Conservation (phyloP, 495 filamentous ascomycete species). For the Xylaria acuta region DNA sequence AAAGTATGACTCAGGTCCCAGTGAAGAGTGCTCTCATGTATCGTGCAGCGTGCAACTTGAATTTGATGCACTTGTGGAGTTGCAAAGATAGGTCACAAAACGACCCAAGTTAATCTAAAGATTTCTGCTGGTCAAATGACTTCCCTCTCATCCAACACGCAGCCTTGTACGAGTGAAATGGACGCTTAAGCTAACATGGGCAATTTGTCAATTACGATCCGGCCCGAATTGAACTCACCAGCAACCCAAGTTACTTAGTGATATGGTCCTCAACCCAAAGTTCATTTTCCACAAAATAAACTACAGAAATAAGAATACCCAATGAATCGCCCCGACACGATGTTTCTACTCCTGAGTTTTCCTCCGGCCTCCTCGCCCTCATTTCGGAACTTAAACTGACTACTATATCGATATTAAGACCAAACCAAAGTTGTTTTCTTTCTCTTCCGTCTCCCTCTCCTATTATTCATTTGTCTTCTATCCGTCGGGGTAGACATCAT, state of each 20-base stretch:
- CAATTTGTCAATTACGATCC: not conserved
- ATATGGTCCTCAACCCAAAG: not conserved
- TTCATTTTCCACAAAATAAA: not conserved
- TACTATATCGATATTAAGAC: not conserved
- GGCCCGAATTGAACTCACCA: not conserved
- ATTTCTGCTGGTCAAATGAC: constrained; percentile 6
- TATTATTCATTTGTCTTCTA: not conserved
- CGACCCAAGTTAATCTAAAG: not conserved
- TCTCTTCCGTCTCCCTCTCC: not conserved
- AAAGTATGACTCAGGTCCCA: not conserved
- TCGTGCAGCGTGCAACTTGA: constrained; percentile 1
- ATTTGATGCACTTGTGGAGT: not conserved
- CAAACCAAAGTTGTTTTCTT: not conserved
- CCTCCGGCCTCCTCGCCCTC: not conserved
- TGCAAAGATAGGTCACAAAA: not conserved
- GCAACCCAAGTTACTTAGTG: not conserved
- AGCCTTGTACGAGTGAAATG: not conserved
- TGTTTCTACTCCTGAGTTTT: not conserved
- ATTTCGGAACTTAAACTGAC: not conserved
- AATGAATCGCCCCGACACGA: not conserved
- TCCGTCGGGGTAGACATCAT: not conserved
- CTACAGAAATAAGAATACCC: not conserved
- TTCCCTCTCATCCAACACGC: not conserved
- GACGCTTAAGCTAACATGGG: not conserved
- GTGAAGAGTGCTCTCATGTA: constrained; percentile 2